phyloP scores from a whole-genome alignment of 176 grass and related monocot species.

The Oryza australiensis region DNA sequence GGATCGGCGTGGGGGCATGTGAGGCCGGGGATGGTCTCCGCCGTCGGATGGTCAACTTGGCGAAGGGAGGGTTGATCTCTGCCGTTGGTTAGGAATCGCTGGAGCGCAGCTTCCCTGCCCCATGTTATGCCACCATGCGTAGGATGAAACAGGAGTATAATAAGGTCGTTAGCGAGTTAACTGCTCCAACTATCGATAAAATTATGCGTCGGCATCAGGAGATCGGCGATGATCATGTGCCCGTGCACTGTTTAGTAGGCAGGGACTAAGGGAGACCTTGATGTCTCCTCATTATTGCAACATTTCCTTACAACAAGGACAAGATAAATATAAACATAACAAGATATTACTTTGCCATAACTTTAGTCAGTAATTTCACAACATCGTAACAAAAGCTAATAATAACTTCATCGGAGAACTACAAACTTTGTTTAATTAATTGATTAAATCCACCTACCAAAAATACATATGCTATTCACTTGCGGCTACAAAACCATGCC shows the following conservation, averaged over 20 bases:
- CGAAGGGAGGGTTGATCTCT: background rate
- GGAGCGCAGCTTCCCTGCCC: background rate
- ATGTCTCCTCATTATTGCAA: background rate
- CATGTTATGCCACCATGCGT: background rate
- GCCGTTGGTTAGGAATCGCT: background rate
- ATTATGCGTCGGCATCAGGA: background rate
- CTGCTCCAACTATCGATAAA: constrained; percentile 21
- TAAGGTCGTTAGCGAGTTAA: background rate
- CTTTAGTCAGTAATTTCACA: too few relatives aligned
- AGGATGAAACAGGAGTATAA: background rate
- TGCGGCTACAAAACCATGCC: too few relatives aligned
- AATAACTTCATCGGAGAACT: too few relatives aligned
- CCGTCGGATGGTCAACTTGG: background rate
- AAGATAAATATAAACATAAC: too few relatives aligned
- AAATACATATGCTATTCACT: too few relatives aligned
- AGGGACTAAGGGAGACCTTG: background rate
- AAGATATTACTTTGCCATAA: too few relatives aligned
- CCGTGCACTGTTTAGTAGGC: background rate
- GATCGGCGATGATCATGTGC: constrained; percentile 11
- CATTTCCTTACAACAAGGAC: background rate
- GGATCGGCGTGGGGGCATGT: constrained; percentile 12
- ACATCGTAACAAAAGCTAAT: too few relatives aligned
- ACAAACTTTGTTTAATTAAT: too few relatives aligned
- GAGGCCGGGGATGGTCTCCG: background rate
- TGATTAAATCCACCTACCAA: too few relatives aligned